Evolutionary conservation across 345 rosid genomes (phyloP).

Genomic region (Eutrema japonicum): DNA sequence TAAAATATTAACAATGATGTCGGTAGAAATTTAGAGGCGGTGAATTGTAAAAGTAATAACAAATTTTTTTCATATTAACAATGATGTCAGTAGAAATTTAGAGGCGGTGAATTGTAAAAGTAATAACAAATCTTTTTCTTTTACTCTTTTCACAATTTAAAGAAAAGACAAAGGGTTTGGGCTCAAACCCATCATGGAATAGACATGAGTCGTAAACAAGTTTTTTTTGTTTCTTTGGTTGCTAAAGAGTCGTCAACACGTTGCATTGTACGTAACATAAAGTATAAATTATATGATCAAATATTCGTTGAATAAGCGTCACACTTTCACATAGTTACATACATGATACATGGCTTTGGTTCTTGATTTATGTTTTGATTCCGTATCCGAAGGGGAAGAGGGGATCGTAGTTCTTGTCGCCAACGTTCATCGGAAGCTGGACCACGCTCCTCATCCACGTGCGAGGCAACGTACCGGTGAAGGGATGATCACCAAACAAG

Average conservation of each 20-base stretch:
- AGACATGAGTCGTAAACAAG: background rate
- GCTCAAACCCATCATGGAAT: slow-evolving; percentile 8
- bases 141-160: background rate
- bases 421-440: slow-evolving; percentile 82
- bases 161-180: background rate
- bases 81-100: too few relatives aligned
- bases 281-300: slow-evolving; percentile 7
- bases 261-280: slow-evolving; percentile 21
- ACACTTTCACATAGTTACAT: slow-evolving; percentile 16
- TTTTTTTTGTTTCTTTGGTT: background rate
- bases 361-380: slow-evolving; percentile 36
- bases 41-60: too few relatives aligned
- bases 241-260: background rate
- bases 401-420: slow-evolving; percentile 67
- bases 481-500: slow-evolving; percentile 69
- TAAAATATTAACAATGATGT: too few relatives aligned
- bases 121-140: too few relatives aligned
- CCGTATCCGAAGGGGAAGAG: slow-evolving; percentile 76
- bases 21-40: too few relatives aligned
- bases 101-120: too few relatives aligned
- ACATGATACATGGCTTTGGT: background rate
- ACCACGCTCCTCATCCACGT: slow-evolving; percentile 72
- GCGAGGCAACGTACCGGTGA: slow-evolving; percentile 63
- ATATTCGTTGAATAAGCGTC: slow-evolving; percentile 5
- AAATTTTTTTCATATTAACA: too few relatives aligned